Evolutionary conservation across 495 filamentous ascomycete species (phyloP), one percentile per base, ranked within the genome.

Genomic region (Evernia prunastri): DNA sequence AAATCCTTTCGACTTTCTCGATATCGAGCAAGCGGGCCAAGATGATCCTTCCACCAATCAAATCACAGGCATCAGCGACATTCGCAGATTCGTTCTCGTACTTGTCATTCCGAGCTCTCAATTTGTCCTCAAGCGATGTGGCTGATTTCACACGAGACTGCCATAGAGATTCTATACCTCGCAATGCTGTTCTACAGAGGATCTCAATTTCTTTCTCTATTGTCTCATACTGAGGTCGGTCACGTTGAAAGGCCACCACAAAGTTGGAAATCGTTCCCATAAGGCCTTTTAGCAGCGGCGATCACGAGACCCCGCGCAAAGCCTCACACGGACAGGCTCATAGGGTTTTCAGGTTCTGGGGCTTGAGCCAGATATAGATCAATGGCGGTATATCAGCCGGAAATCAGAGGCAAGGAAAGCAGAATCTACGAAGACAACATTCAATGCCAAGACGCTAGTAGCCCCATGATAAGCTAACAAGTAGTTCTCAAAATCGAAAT

Each of bases 101-200:
- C 20, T 37, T 29, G 10, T 37, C 20, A 20, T 9, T 58, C 5
- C 59, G 59, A 53, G 10, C 25, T 20, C 4, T 61, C 18, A 61
- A 18, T 47, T 61, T 61, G 8, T 53, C 53, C 31, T 61, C 59
- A 9, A 61, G 13, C 29, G 59, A 61, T n/a, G 33, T 15, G 13
- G 31, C 18, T 25, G 25, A 18, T 42, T 61, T 61, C 23, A 61
- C 42, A 6, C 59, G 59, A 51, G 43, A 61, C 10, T 51, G 37
- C 42, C 25, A 61, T 23, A 61, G 15, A 36, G 31, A 61, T 27
- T 61, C 37, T 36, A 61, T 45, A 10, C 9, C 42, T 0, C 10
- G 3, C 31, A 61, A 42, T 33, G 43, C 23, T 12, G 53, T 5
- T 53, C 10, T 6, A 54, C 51, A 54, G 33, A 18, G 29, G 10